phyloP scores from a whole-genome alignment of 768 basidiomycete species.

The Lactifluus echinatus region DNA sequence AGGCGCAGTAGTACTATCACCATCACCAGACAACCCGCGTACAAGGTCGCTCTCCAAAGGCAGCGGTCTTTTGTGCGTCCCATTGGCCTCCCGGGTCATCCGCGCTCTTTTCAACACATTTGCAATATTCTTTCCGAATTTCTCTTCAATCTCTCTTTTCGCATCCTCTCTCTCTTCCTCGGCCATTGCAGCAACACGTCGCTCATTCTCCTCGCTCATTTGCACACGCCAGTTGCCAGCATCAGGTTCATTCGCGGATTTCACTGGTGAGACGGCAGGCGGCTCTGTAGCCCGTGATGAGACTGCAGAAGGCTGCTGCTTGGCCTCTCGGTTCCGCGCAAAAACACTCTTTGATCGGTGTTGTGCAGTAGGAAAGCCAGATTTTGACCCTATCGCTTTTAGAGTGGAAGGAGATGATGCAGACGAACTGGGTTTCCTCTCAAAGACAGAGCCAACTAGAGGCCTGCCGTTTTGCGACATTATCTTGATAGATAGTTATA shows the following conservation, averaged over 20 bases:
- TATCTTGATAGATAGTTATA: not conserved
- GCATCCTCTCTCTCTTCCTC: conserved; percentile 62
- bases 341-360: conserved; percentile 37
- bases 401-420: conserved; percentile 23
- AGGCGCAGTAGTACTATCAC: not conserved
- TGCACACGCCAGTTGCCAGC: conserved; percentile 41
- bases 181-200: conserved; percentile 56
- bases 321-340: conserved; percentile 26
- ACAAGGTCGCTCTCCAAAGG: not conserved
- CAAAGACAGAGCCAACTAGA: conserved; percentile 40
- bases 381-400: conserved; percentile 20
- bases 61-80: conserved; percentile 3
- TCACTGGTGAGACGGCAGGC: conserved; percentile 11
- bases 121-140: conserved; percentile 58
- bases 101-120: conserved; percentile 52
- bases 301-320: conserved; percentile 17
- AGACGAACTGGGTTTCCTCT: conserved; percentile 30
- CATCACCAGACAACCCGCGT: not conserved
- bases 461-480: conserved; percentile 18
- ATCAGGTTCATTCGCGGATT: not conserved
- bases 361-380: conserved; percentile 34
- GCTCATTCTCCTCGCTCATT: conserved; percentile 59
- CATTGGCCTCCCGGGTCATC: conserved; percentile 36
- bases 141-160: conserved; percentile 54
- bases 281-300: conserved; percentile 21